Percentiles rank a stretch among this genome's conserved stretches.
Evolutionary conservation across 306 rosid genomes (phyloP).

Genomic region (Citrullus colocynthis): DNA sequence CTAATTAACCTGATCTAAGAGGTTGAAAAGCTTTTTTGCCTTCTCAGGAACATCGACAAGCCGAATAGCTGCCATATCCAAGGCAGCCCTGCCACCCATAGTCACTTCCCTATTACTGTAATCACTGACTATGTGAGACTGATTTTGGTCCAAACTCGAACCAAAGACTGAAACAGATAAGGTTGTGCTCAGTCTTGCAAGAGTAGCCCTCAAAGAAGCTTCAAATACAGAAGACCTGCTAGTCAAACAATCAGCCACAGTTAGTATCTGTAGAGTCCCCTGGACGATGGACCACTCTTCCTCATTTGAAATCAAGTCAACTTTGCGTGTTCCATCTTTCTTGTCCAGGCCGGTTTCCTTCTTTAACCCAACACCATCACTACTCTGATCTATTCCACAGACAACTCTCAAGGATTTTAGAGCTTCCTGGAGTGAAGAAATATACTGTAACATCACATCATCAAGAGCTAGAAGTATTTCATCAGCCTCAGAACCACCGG

Average conservation of each 20-base stretch:
- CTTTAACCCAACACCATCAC: slow-evolving; percentile 48
- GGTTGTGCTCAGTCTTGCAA: slow-evolving; percentile 84
- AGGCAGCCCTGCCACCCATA: slow-evolving; percentile 85
- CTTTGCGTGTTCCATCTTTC: slow-evolving; percentile 70
- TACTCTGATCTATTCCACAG: slow-evolving; percentile 76
- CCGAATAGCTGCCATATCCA: slow-evolving; percentile 82
- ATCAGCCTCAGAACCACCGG: slow-evolving; percentile 99
- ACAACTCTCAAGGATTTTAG: slow-evolving; percentile 82
- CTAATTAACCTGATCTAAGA: slow-evolving; percentile 63
- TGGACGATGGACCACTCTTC: slow-evolving; percentile 99
- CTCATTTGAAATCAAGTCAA: slow-evolving; percentile 67
- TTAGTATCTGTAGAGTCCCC: slow-evolving; percentile 94
- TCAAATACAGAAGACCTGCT: slow-evolving; percentile 98
- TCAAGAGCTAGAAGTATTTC: slow-evolving; percentile 86
- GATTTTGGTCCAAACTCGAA: slow-evolving; percentile 69
- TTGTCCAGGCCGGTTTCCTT: slow-evolving; percentile 54
- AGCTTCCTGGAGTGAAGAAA: slow-evolving; percentile 82
- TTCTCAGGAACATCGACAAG: slow-evolving; percentile 80
- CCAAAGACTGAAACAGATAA: slow-evolving; percentile 77
- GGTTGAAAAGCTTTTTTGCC: slow-evolving; percentile 85
- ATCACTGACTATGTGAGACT: slow-evolving; percentile 27
- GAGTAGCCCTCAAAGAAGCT: slow-evolving; percentile 92
- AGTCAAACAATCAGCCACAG: slow-evolving; percentile 90
- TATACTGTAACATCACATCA: slow-evolving; percentile 79
- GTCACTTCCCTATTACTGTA: slow-evolving; percentile 34